A percentile compares a stretch with the other conserved stretches of the same genome.
phyloP scores from a whole-genome alignment of 2,329 filamentous ascomycete genomes.

The Aspergillus sp. region DNA sequence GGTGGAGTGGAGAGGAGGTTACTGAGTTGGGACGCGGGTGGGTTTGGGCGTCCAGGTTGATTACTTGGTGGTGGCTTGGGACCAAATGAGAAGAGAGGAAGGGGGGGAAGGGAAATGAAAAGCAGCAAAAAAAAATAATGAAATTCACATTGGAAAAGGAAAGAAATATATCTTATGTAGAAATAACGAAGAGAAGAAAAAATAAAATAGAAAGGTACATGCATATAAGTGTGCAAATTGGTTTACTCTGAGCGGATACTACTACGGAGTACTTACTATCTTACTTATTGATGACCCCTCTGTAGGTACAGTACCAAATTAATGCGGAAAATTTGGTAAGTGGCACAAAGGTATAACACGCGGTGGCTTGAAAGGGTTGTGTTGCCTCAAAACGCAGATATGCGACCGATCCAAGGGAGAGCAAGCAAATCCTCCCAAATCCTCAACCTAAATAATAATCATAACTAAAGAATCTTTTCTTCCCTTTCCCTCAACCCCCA shows the following conservation, averaged over 20 bases:
- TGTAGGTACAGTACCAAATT: too few species aligned
- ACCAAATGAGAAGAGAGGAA: neutral
- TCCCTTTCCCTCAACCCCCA: neutral
- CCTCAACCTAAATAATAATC: neutral
- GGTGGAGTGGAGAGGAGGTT: slow-evolving; percentile 15
- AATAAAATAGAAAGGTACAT: neutral
- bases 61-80: slow-evolving; percentile 4
- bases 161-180: neutral
- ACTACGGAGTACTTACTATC: too few species aligned
- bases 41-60: slow-evolving; percentile 12
- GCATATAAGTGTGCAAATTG: too few species aligned
- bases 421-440: neutral
- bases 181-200: neutral
- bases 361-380: neutral
- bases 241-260: too few species aligned
- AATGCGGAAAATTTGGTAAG: neutral
- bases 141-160: neutral
- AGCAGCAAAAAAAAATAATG: neutral
- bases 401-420: neutral
- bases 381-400: neutral
- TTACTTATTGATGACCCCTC: too few species aligned
- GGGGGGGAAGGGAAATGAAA: neutral
- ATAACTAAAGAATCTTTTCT: neutral
- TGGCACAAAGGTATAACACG: neutral
- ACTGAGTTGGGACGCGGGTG: slow-evolving; percentile 15